Evolutionary conservation across 202 grass and related monocot genomes (phyloP), one percentile per base, ranked within the genome.

Genomic region (Tripidium arundinaceum): DNA sequence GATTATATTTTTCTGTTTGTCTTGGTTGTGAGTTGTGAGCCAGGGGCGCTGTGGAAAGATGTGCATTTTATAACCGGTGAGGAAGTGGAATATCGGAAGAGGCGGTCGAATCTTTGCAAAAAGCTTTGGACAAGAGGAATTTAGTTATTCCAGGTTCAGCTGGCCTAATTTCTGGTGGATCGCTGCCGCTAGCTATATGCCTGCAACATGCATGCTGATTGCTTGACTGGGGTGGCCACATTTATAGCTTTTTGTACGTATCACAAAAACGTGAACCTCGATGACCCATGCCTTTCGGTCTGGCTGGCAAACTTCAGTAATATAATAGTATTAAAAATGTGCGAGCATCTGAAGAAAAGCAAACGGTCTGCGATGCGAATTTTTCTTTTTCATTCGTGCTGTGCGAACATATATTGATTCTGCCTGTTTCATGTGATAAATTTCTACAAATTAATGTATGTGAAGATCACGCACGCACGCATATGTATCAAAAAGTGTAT

Each of bases 51-150:
- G 47, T 21, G 7, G 4, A 19, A 19, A n/a, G 41, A 36, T 38
- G 22, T 24, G 15, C 43, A 39, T 72, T 72, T 85, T 85, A 85
- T 73, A 78, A 33, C 11, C 40, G 13, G 2, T 41, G 18, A 52
- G 46, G 46, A 19, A 31, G 15, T 28, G 42, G 29, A 63, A 79
- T 63, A 28, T 10, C 40, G 16, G 15, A 63, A 14, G 65, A 70
- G n/a, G n/a, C n/a, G 21, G 39, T 22, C 65, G 83, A 84, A 79
- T 79, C 66, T 72, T 27, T 19, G 29, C 13, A 70, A 78, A 78
- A 78, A 71, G 65, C 28, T 46, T 58, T 62, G 65, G 55, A 63
- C 24, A 79, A 52, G 43, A 11, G 16, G 83, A 79, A 72, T 31
- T 34, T 59, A 22, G 12, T 63, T 79, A 52, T 85, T 72, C 74